A percentile compares a stretch with the other conserved stretches of the same genome.
These are phyloP conservation scores for Tympanopsis confertula DNA, from an alignment of 2,329 filamentous ascomycete species.

Conservation along the genomic window DNA sequence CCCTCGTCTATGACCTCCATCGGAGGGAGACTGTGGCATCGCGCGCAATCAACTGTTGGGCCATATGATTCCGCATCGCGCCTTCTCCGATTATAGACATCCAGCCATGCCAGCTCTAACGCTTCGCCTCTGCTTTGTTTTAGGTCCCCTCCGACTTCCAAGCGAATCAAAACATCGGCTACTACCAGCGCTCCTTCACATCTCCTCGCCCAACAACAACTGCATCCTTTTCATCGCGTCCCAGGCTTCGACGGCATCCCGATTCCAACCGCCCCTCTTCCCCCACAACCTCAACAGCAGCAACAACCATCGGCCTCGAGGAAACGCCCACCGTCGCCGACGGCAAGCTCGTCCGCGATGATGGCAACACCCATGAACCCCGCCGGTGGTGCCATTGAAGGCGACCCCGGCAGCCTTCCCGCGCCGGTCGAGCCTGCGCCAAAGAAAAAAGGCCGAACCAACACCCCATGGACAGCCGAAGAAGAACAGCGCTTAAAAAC, in stretches of 20 bases:
- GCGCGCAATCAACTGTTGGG: too few relatives aligned
- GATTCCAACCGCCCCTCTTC: background rate
- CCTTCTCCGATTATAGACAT: too few relatives aligned
- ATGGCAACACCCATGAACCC: background rate
- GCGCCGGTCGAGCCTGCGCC: background rate
- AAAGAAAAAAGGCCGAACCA: slow-evolving; percentile 53
- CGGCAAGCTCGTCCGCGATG: background rate
- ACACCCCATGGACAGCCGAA: slow-evolving; percentile 59
- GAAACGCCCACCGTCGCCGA: background rate
- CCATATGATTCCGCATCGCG: too few relatives aligned
- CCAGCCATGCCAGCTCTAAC: too few relatives aligned
- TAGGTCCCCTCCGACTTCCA: slow-evolving; percentile 25
- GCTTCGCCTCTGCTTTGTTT: too few relatives aligned
- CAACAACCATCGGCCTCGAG: background rate
- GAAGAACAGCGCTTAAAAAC: slow-evolving; percentile 57
- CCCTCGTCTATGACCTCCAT: too few relatives aligned
- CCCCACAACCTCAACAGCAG: too few relatives aligned
- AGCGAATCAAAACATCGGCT: slow-evolving; percentile 25
- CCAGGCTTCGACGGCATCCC: slow-evolving; percentile 17
- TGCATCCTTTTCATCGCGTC: slow-evolving; percentile 19
- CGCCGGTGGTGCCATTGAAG: background rate
- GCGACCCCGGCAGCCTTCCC: background rate
- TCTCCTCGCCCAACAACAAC: slow-evolving; percentile 19
- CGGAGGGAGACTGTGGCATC: too few relatives aligned
- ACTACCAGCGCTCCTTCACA: slow-evolving; percentile 19